Base-by-base conservation (phyloP, 441 rosid species). In the Rhodomyrtus psidioides region DNA sequence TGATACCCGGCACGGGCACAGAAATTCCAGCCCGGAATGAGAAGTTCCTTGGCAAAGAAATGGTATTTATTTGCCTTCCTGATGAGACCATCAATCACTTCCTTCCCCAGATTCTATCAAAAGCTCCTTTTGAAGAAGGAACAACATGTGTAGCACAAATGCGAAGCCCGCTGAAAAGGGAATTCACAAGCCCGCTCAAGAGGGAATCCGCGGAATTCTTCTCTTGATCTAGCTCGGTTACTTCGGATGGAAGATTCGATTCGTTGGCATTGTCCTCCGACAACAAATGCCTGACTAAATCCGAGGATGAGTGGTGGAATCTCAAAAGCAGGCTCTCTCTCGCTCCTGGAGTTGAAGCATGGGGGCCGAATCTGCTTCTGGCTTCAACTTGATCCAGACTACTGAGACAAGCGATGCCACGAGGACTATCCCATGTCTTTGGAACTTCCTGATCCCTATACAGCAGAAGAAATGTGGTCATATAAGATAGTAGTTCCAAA, bases 381-480 rank as follows among this genome's bases (percentile, higher is more conserved):
- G 7, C 2, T 60, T 89, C 87, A 83, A 8, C 60, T 51, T 84
- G 57, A 49, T 60, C 30, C 70, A 65, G 54, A 76, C 85, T 62
- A 87, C 86, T 87, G 46, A 27, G 51, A 34, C 89, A 86, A 79
- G 82, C 81, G 82, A 92, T 55, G 55, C 89, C 88, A 60, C 46
- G 83, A 49, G 93, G 79, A 60, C 86, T 34, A 21, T 53, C 9
- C 95, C 94, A 93, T 55, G 56, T 84, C 85, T 65, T 88, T 12
- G 95, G 95, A 83, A 92, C 89, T 85, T 93, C 91, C 85, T 91
- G 79, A 88, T 90, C 84, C 85, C 95, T 94, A 74, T 13, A 83
- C 44, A 70, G 26, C 76, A 55, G 70, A n/a, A 28, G 86, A 70
- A 19, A 70, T 10, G 49, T 70, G 79, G 49, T 34, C 79, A 70